Evolutionary conservation across 2,329 filamentous ascomycete genomes (phyloP).

Genomic region (Colletotrichum sp.): DNA sequence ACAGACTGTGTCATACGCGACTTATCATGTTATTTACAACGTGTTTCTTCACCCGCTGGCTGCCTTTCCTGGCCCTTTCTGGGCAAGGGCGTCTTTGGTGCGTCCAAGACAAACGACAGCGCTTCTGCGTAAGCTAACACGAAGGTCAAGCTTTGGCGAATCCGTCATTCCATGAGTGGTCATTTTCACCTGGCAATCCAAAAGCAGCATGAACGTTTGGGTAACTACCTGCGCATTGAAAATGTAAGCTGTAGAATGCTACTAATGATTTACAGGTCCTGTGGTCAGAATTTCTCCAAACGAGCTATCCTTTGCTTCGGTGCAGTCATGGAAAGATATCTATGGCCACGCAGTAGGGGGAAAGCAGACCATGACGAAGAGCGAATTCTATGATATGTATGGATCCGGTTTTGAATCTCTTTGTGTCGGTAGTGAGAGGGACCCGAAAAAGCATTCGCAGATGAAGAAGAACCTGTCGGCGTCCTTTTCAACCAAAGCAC

Average conservation of each 20-base stretch:
- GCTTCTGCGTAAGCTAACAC: neutral
- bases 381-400: constrained; percentile 34
- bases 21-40: neutral
- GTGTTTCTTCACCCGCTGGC: neutral
- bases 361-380: constrained; percentile 23
- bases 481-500: constrained; percentile 34
- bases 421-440: constrained; percentile 33
- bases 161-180: constrained; percentile 31
- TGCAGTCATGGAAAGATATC: constrained; percentile 44
- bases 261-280: constrained; percentile 35
- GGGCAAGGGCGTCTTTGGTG: neutral
- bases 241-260: neutral
- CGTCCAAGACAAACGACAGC: neutral
- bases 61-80: neutral
- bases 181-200: constrained; percentile 27
- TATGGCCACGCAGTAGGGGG: constrained; percentile 31
- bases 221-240: neutral
- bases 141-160: constrained; percentile 34
- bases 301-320: constrained; percentile 48
- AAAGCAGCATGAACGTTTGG: constrained; percentile 23
- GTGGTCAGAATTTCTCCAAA: constrained; percentile 52
- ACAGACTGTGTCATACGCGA: neutral
- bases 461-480: constrained; percentile 31
- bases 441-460: constrained; percentile 28
- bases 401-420: constrained; percentile 26